Conservation (phyloP, 148 eudicot genomes). For the Tetragonia tetragonoides region DNA sequence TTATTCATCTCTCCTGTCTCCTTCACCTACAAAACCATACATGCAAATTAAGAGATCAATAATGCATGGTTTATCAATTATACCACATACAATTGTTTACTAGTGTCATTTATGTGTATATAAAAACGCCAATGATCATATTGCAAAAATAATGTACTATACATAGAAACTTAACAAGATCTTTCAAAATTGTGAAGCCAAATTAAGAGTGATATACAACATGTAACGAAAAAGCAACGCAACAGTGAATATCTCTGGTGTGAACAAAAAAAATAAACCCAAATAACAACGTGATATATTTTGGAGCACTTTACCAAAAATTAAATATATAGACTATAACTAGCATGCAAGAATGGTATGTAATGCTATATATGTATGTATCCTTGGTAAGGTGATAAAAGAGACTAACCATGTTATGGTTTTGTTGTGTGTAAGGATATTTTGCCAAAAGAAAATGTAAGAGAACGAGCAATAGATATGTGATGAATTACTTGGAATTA, state of each 20-base stretch:
- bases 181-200: too few species aligned
- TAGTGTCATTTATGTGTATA: too few species aligned
- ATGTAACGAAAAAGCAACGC: too few species aligned
- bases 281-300: too few species aligned
- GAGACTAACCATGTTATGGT: conserved; percentile 25
- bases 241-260: too few species aligned
- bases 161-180: too few species aligned
- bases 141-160: too few species aligned
- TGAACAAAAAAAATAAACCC: too few species aligned
- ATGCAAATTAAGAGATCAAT: not conserved
- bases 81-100: not conserved
- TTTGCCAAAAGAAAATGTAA: not conserved
- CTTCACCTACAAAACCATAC: conserved; percentile 16
- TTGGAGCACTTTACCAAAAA: too few species aligned
- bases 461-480: not conserved
- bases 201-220: too few species aligned
- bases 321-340: too few species aligned
- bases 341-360: not conserved
- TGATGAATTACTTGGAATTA: not conserved
- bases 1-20: conserved; percentile 16
- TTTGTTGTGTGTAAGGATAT: not conserved
- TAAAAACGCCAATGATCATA: too few species aligned
- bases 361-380: not conserved
- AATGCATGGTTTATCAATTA: not conserved
- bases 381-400: not conserved